These are phyloP conservation scores for Melocanna baccifera DNA, from an alignment of 176 grass and related monocot genomes.

Conservation along the genomic window DNA sequence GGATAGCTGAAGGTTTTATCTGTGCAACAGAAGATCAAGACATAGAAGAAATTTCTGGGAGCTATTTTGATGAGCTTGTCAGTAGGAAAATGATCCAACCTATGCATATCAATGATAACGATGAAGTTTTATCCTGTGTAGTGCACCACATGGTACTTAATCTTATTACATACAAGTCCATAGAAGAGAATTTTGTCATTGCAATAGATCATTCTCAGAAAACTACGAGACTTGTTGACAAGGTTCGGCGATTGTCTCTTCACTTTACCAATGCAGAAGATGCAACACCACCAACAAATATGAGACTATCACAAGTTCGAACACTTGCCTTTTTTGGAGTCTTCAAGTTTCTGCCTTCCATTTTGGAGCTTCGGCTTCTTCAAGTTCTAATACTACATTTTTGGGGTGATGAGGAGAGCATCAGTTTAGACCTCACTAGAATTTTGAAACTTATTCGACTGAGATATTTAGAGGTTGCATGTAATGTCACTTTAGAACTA, in stretches of 20 bases:
- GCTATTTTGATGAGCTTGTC: neutral
- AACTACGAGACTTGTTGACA: neutral
- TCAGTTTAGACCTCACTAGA: neutral
- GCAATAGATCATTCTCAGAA: neutral
- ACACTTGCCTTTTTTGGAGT: neutral
- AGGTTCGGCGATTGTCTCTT: neutral
- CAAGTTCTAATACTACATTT: neutral
- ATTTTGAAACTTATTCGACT: neutral
- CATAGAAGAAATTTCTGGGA: rapidly evolving
- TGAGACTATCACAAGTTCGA: neutral
- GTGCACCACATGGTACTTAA: neutral
- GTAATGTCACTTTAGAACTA: neutral
- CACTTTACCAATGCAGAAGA: neutral
- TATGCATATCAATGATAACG: neutral
- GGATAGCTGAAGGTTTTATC: neutral
- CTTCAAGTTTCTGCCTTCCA: neutral
- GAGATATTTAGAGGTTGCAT: neutral
- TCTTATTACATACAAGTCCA: neutral
- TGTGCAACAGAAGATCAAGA: neutral
- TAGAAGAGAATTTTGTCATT: neutral
- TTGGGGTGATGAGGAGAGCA: neutral
- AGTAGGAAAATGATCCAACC: neutral
- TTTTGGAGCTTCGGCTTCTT: neutral
- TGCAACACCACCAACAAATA: neutral
- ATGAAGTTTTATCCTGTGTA: neutral